Base-by-base conservation (phyloP, 225 moss, liverwort and hornwort species). In the Asterella californica region DNA sequence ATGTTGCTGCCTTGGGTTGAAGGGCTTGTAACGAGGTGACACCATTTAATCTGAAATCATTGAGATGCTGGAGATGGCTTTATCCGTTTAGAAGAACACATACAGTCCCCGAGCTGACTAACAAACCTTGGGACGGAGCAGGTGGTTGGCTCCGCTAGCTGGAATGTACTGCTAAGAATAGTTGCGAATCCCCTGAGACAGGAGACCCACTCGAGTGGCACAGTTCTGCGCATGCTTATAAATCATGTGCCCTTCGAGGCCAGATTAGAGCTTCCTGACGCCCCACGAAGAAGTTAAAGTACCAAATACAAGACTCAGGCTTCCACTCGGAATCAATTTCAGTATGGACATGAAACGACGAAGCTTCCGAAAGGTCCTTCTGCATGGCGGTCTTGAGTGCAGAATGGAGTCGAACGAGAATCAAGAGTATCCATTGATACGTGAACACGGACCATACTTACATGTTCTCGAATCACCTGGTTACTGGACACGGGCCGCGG, bases 161-260 rank as follows among this genome's bases (percentile, higher is more conserved):
- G 92, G 92, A 82, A 85, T 25, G 83, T 84, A 68, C 77, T 94
- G 47, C 83, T 84, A 61, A 88, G 81, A 48, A 82, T 94, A 72
- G 87, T 89, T 33, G 81, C 84, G 17, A 79, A 90, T 38, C 90
- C 94, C 48, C 90, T 91, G 12, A 82, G 83, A 79, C 89, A 92
- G 72, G 92, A 94, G 82, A 78, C 85, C 7, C 94, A 94, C 84
- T 88, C 92, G 14, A 92, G 92, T 83, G 94, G 94, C 57, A 94
- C 94, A 37, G 85, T 91, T 53, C 84, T 94, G 83, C 92, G 92
- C 77, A 90, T 94, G 78, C 82, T 94, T 76, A 76, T 84, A 53
- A 84, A 85, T 76, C 90, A 88, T n/a, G 90, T 92, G 61, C 75
- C 77, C 59, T 94, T 91, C 57, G 83, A 83, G 68, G 88, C 85